Evolutionary conservation across 2,329 filamentous ascomycete species (phyloP).

Genomic region (Trichoderma citrinoviride): DNA sequence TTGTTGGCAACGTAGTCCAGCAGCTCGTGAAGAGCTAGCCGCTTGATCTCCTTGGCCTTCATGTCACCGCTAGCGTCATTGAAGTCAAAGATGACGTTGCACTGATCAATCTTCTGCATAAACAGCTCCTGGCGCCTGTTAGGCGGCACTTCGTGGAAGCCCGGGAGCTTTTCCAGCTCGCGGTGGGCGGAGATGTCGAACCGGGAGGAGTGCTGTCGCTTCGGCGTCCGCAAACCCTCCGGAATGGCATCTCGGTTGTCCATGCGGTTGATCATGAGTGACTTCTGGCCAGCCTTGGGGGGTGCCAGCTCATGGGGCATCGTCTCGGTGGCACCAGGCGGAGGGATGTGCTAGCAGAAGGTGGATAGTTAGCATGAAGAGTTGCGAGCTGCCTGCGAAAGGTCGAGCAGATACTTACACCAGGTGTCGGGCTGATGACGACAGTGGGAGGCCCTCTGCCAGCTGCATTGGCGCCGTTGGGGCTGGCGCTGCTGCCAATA

Average conservation of each 20-base stretch:
- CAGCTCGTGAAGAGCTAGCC: conserved; percentile 89
- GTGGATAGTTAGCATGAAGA: conserved; percentile 2
- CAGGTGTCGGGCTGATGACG: conserved; percentile 90
- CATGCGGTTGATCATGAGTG: conserved; percentile 81
- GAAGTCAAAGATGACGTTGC: conserved; percentile 99
- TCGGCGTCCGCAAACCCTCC: conserved; percentile 90
- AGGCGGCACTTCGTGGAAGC: conserved; percentile 95
- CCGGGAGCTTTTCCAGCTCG: conserved; percentile 93
- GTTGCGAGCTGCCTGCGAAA: background rate
- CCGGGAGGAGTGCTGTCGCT: conserved; percentile 93
- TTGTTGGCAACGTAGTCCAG: conserved; percentile 99
- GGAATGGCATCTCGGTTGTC: conserved; percentile 90
- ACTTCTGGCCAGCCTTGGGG: conserved; percentile 88
- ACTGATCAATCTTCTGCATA: conserved; percentile 99
- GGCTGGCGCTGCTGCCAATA: conserved; percentile 35
- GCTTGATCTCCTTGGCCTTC: conserved; percentile 99
- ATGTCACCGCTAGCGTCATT: conserved; percentile 97
- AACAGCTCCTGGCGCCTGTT: conserved; percentile 94
- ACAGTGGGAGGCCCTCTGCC: conserved; percentile 73
- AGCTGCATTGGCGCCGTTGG: conserved; percentile 37
- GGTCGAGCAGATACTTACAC: conserved; percentile 55
- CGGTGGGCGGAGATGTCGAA: conserved; percentile 97
- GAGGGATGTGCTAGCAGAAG: conserved; percentile 71
- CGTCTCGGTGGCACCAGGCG: conserved; percentile 89
- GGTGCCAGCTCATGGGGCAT: conserved; percentile 97